phyloP scores from a whole-genome alignment of 2,329 filamentous ascomycete species.

The Xylariaceae sp. region DNA sequence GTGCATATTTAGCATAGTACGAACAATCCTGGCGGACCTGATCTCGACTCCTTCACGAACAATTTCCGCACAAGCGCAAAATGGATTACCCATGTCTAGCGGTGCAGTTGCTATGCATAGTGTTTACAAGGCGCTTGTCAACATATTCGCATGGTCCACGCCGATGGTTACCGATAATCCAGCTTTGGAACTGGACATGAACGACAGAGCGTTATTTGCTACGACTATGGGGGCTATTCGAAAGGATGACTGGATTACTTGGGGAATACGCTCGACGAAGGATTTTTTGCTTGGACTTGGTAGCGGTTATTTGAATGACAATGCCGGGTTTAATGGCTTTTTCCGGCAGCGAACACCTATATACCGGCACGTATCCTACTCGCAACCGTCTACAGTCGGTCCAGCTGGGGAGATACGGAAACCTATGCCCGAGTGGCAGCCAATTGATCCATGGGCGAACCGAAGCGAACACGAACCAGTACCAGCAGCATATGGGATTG shows the following conservation, averaged over 20 bases:
- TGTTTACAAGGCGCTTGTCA: constrained; percentile 48
- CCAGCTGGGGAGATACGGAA: constrained; percentile 32
- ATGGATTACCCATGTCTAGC: constrained; percentile 18
- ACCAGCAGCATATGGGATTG: constrained; percentile 20
- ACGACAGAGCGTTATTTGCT: constrained; percentile 41
- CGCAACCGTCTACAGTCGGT: constrained; percentile 29
- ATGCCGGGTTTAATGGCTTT: constrained; percentile 36
- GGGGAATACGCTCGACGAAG: constrained; percentile 41
- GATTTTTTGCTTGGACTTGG: constrained; percentile 50
- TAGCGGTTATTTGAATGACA: constrained; percentile 34
- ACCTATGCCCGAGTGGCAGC: constrained; percentile 34
- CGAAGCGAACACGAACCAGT: constrained; percentile 22
- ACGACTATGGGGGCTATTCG: constrained; percentile 42
- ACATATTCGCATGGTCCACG: constrained; percentile 40
- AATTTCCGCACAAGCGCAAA: constrained; percentile 19
- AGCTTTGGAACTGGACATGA: constrained; percentile 36
- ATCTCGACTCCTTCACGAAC: constrained; percentile 29
- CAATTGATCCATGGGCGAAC: constrained; percentile 35
- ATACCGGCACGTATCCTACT: constrained; percentile 26
- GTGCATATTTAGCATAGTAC: constrained; percentile 55
- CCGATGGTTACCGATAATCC: constrained; percentile 42
- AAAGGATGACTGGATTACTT: constrained; percentile 42
- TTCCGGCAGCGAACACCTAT: constrained; percentile 34
- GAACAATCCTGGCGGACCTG: constrained; percentile 47
- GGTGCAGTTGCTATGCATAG: constrained; percentile 38